phyloP scores from a whole-genome alignment of 2,329 filamentous ascomycete genomes.

The Cordyceps cateniannulata region DNA sequence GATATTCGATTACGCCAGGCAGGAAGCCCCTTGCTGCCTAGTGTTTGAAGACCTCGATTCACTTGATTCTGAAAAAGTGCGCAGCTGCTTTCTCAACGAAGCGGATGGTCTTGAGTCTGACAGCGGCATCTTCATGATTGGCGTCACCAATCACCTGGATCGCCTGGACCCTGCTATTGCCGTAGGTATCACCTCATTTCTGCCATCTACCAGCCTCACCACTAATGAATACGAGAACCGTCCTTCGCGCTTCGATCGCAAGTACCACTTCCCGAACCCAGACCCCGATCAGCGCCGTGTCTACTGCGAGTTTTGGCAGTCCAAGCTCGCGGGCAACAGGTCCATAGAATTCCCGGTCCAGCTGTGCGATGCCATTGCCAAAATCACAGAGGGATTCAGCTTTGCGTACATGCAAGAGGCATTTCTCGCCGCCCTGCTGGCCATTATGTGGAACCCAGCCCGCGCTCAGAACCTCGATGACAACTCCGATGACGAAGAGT shows the following conservation, averaged over 20 bases:
- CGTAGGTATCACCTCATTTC: slow-evolving; percentile 24
- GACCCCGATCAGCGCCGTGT: slow-evolving; percentile 44
- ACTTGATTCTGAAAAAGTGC: slow-evolving; percentile 52
- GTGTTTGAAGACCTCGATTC: slow-evolving; percentile 69
- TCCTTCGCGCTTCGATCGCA: slow-evolving; percentile 60
- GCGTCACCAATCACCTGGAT: slow-evolving; percentile 60
- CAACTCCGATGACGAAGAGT: slow-evolving; percentile 20
- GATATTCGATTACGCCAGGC: slow-evolving; percentile 54
- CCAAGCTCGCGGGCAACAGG: slow-evolving; percentile 48
- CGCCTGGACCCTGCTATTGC: slow-evolving; percentile 59
- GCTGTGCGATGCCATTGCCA: slow-evolving; percentile 52
- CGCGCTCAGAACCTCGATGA: slow-evolving; percentile 12
- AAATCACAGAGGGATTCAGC: slow-evolving; percentile 57
- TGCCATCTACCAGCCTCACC: too few relatives aligned
- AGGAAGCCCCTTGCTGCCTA: slow-evolving; percentile 60
- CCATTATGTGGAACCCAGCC: slow-evolving; percentile 46
- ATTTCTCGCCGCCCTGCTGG: slow-evolving; percentile 56
- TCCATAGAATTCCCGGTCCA: slow-evolving; percentile 54
- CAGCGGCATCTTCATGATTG: slow-evolving; percentile 65
- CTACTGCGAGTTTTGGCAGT: slow-evolving; percentile 59
- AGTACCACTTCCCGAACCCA: slow-evolving; percentile 58
- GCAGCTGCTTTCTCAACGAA: slow-evolving; percentile 67
- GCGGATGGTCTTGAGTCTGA: slow-evolving; percentile 64
- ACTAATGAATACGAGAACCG: slow-evolving; percentile 40
- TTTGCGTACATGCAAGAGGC: slow-evolving; percentile 67